phyloP scores from a whole-genome alignment of 768 basidiomycete species.

The Crassisporium funariophilum region DNA sequence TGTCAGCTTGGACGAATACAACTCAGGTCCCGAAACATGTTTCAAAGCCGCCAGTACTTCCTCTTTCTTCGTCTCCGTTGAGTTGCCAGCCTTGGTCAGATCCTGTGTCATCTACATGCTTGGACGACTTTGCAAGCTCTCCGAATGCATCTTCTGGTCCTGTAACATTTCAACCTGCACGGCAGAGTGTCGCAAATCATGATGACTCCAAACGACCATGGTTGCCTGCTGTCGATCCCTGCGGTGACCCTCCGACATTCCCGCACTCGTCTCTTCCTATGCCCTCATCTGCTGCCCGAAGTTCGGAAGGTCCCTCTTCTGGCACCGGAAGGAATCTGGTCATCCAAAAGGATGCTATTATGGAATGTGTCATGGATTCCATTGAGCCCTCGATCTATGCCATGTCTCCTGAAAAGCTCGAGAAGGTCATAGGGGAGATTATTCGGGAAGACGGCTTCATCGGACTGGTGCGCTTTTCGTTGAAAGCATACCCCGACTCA shows the following conservation, averaged over 20 bases:
- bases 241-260: not conserved
- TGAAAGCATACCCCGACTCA: too few relatives aligned
- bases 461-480: slow-evolving; percentile 56
- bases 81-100: slow-evolving; percentile 7
- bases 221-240: too few relatives aligned
- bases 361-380: slow-evolving; percentile 45
- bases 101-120: not conserved
- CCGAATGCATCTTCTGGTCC: not conserved
- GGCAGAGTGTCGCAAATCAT: too few relatives aligned
- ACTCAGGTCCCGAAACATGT: not conserved
- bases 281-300: not conserved
- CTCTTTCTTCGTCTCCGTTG: slow-evolving; percentile 18
- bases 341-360: slow-evolving; percentile 29
- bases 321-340: too few relatives aligned
- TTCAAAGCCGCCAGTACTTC: not conserved
- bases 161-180: not conserved
- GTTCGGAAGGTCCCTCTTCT: not conserved
- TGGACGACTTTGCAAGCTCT: slow-evolving; percentile 1
- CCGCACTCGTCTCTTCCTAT: not conserved
- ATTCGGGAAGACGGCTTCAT: slow-evolving; percentile 78
- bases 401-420: slow-evolving; percentile 52
- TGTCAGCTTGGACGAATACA: not conserved
- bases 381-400: slow-evolving; percentile 54
- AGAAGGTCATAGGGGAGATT: slow-evolving; percentile 58
- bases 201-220: too few relatives aligned